Base-by-base conservation (phyloP, 306 rosid species). In the Delonix regia region DNA sequence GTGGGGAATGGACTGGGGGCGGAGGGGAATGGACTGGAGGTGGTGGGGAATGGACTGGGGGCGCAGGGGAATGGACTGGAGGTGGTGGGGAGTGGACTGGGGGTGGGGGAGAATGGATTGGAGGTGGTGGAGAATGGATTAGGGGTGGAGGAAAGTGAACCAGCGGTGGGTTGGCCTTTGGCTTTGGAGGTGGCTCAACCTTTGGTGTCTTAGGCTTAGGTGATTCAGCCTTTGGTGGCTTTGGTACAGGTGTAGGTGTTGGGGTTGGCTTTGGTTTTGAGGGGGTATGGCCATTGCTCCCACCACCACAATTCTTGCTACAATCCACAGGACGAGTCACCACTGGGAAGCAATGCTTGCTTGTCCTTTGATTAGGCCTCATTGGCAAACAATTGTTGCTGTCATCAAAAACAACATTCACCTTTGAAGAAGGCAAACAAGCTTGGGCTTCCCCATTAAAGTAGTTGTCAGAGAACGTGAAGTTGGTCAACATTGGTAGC, bases 391-490 rank as follows among this genome's bases (percentile, higher is more conserved):
- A 94, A 13, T 92, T 94, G 0, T 51, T 28, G 0, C 15, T 30
- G 39, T 90, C 94, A 34, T 89, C 80, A 18, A 84, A 74, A 0
- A 9, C 18, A 15, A 64, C 47, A 1, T 8, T 0, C 1, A 21
- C 2, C 19, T 45, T 80, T 0, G 69, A 15, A 27, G 84, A 48
- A 2, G 83, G 27, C 13, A 78, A 14, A 55, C 97, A 94, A 30
- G 80, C 36, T 19, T 77, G 78, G 65, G 86, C 90, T 78, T 63
- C 89, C 2, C 83, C 85, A 10, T 62, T 85, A 28, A 94, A 90
- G 74, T 87, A 92, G 28, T 94, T 94, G n/a, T 73, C 28, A 34
- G 91, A 73, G 67, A 79, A 88, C 6, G 88, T 86, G 42, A 92
- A 88, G 51, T 90, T 85, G 19, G 6, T 34, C 83, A 92, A 79